Evolutionary conservation across 2,329 filamentous ascomycete genomes (phyloP).

Genomic region (Aspergillus thermomutatus): DNA sequence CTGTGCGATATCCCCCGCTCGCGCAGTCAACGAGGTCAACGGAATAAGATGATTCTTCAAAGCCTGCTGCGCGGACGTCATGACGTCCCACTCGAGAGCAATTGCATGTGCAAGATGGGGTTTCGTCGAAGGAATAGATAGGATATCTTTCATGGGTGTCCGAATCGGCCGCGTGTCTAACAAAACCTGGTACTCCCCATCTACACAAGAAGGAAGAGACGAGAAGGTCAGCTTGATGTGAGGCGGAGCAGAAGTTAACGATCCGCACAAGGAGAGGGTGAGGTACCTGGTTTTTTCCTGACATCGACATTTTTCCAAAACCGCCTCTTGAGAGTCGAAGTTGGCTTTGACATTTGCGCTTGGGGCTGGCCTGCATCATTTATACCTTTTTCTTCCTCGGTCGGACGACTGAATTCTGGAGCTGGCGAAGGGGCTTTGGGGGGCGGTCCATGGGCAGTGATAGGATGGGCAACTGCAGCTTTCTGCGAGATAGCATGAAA

Average conservation of each 20-base stretch:
- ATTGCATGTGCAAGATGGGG: slow-evolving; percentile 78
- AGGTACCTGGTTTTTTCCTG: slow-evolving; percentile 60
- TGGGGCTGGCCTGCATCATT: slow-evolving; percentile 12
- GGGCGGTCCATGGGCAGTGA: slow-evolving; percentile 59
- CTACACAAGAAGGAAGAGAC: neutral
- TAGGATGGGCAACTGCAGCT: slow-evolving; percentile 54
- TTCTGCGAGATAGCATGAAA: slow-evolving; percentile 36
- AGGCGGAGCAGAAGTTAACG: neutral
- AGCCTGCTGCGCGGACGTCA: slow-evolving; percentile 78
- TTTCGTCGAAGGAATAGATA: slow-evolving; percentile 72
- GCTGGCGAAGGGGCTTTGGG: slow-evolving; percentile 54
- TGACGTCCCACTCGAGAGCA: slow-evolving; percentile 87
- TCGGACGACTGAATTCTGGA: slow-evolving; percentile 46
- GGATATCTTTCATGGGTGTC: slow-evolving; percentile 67
- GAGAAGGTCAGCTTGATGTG: neutral
- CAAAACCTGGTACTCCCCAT: slow-evolving; percentile 60
- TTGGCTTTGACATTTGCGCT: slow-evolving; percentile 29
- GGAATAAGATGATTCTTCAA: slow-evolving; percentile 85
- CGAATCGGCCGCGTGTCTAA: slow-evolving; percentile 79
- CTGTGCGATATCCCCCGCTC: slow-evolving; percentile 74
- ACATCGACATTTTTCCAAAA: slow-evolving; percentile 88
- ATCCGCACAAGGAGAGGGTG: neutral
- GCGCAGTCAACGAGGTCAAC: slow-evolving; percentile 77
- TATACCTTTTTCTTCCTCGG: slow-evolving; percentile 43
- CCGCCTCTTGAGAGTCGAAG: slow-evolving; percentile 59